Base-by-base conservation (phyloP, 495 filamentous ascomycete genomes). In the Penicillium fimorum region DNA sequence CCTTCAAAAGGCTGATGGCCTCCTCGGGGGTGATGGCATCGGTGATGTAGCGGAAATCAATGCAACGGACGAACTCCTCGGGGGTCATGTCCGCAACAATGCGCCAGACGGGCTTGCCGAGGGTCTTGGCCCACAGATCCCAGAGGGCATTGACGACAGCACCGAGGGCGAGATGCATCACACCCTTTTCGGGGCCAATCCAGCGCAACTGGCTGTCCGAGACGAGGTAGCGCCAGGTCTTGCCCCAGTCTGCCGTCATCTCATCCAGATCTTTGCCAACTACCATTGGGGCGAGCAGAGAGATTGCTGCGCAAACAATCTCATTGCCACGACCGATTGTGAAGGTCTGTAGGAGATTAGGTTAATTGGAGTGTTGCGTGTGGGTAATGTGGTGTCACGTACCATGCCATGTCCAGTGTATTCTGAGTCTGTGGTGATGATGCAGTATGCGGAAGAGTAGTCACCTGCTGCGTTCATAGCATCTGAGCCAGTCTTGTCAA, bases 401-500 rank as follows among this genome's bases (percentile, higher is more conserved):
- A 93, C 87, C 92, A 96, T 96, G 65, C 91, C 90, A 66, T 97
- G 92, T 46, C 92, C 92, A 13, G 78, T 75, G 69, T 83, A 79
- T 5, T 80, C 66, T 0, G 86, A 85, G 67, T 95, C 87, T 2
- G 92, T 96, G 64, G 89, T 73, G 50, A 97, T 79, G 66, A 97
- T 92, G 70, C 91, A 96, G 79, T 96, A 97, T 13, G 92, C 91
- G 44, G 91, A 78, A 2, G 89, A 93, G 73, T 96, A 97, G 76
- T 97, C 92, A 35, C 91, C 90, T 5, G 92, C 91, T 13, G 89
- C 88, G 69, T 97, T 96, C 92, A 97, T 97, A 66, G 92, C 92
- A 82, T 97, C 92, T 32, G 91, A 96, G 64, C 92, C 92, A 8
- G 90, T 95, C 76, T 93, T 94, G 74, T 96, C 90, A 44, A 97